Base-by-base conservation (phyloP, 2,329 filamentous ascomycete genomes). In the Dryadomyces quercivorus region DNA sequence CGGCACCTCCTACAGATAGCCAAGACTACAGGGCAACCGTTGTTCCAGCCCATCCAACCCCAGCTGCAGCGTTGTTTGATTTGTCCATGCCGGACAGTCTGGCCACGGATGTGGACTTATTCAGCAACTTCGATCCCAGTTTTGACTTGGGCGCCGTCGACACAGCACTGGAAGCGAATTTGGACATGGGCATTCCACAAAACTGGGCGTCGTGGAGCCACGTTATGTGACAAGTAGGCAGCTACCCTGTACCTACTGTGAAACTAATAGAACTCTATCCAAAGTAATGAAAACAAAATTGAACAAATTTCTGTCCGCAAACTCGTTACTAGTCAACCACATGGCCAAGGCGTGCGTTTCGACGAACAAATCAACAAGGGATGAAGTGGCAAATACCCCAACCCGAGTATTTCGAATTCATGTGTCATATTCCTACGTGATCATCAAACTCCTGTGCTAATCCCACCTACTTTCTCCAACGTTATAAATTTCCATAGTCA, bases 61-160 rank as follows among this genome's bases (percentile, higher is more conserved):
- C 26, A 6, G 50, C 47, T 2, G 2, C 42, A 8, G 10, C 42
- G 18, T 16, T 54, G 40, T 43, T 61, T 2, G 66, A 66, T n/a
- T 57, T 63, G 5, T 58, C 60, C 6, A 55, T 59, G 3, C 59
- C 65, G 18, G 63, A 61, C 8, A 60, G 63, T 2, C 64, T 72
- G 6, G 72, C 75, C 56, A 71, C 72, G 1, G 75, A 76, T 1
- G 66, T 77, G n/a, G 75, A 80, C 47, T 66, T 80, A 1, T 79
- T 79, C 59, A 74, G 73, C 3, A 72, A 78, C 46, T 77, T 80
- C 26, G 77, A 78, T 50, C 76, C 76, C 2, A 76, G 66, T 50
- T 80, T 80, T 59, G 71, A 80, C 51, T 59, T 80, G 1, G 71
- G 70, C 22, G 76, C 76, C 0, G 73, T 79, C 22, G 76, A 80